phyloP scores from a whole-genome alignment of 1,284 basidiomycete genomes.

The Takashimella koratensis region DNA sequence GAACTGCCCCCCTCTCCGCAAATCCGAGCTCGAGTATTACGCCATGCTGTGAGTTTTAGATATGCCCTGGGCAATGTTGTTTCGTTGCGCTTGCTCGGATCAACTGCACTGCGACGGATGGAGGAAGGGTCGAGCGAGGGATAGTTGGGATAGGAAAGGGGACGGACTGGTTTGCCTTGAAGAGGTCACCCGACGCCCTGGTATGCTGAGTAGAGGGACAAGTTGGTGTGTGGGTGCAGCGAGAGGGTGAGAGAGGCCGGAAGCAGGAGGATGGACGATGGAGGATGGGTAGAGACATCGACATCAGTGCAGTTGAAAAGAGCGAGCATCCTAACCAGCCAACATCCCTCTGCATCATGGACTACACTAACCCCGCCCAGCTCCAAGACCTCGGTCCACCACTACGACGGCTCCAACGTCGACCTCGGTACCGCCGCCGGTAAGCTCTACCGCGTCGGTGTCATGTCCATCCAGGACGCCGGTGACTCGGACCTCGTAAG shows the following conservation, averaged over 20 bases:
- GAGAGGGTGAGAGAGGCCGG: not conserved
- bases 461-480: constrained; percentile 95
- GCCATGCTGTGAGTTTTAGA: constrained; percentile 77
- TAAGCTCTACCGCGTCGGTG: constrained; percentile 99
- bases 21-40: constrained; percentile 99
- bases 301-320: not conserved
- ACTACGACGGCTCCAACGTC: constrained; percentile 95
- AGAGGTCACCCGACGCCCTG: too few species aligned
- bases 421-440: constrained; percentile 98
- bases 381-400: constrained; percentile 94
- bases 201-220: too few species aligned
- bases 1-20: constrained; percentile 98
- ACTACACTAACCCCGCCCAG: constrained; percentile 22
- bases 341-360: too few species aligned
- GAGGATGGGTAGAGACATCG: not conserved
- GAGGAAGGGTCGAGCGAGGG: too few species aligned
- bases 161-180: too few species aligned
- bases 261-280: not conserved
- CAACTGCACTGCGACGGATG: too few species aligned
- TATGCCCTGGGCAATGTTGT: too few species aligned
- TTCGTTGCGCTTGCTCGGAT: too few species aligned
- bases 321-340: too few species aligned
- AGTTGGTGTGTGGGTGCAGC: too few species aligned
- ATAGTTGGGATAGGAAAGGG: too few species aligned
- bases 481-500: constrained; percentile 89